Evolutionary conservation across 495 filamentous ascomycete species (phyloP).

Genomic region (Aspergillus sclerotioniger): DNA sequence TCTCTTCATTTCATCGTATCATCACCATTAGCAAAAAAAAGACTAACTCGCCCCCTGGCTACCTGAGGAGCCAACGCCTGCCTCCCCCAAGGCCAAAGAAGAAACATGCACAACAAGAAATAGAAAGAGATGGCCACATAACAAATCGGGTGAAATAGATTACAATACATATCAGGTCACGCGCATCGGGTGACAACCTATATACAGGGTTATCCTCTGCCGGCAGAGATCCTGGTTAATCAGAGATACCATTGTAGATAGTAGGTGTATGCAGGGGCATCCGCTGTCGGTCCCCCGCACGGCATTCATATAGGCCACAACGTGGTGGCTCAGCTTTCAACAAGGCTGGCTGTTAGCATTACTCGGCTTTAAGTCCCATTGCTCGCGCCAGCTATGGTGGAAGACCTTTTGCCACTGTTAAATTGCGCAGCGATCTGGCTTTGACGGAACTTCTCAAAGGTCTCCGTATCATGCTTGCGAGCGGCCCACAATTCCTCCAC

Average conservation of each 20-base stretch:
- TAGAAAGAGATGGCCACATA: background rate
- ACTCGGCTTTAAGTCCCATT: conserved; percentile 1
- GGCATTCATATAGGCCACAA: background rate
- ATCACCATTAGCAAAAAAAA: background rate
- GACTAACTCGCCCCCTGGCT: background rate
- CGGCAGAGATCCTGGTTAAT: background rate
- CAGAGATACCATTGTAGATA: background rate
- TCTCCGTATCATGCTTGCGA: conserved; percentile 55
- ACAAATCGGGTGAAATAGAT: background rate
- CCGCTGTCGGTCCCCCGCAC: background rate
- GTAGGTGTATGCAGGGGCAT: background rate
- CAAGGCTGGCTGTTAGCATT: conserved; percentile 4
- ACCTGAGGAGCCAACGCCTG: background rate
- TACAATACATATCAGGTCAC: background rate
- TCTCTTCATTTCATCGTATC: background rate
- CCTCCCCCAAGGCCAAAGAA: background rate
- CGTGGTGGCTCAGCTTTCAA: background rate
- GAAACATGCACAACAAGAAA: background rate
- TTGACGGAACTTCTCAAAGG: conserved; percentile 64
- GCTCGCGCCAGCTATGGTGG: conserved; percentile 4
- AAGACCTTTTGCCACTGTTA: conserved; percentile 44
- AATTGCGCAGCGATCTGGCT: conserved; percentile 64
- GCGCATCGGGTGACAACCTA: background rate
- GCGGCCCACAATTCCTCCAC: conserved; percentile 52
- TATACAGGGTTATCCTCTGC: background rate